These are phyloP conservation scores for Eucalyptus regnans DNA, from an alignment of 345 rosid genomes.

Conservation along the genomic window DNA sequence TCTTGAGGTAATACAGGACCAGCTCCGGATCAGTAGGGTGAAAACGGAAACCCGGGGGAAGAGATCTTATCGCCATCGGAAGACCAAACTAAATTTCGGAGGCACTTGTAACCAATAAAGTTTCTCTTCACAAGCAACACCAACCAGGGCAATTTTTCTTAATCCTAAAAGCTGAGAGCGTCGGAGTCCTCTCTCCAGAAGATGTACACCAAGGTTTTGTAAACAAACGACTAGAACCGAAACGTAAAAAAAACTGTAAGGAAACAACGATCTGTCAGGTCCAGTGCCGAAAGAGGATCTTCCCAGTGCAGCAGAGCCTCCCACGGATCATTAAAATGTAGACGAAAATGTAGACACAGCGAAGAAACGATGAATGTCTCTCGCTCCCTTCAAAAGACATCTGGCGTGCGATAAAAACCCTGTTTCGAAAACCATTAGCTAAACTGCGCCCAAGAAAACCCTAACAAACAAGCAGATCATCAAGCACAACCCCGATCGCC, in stretches of 20 bases:
- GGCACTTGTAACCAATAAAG: not conserved
- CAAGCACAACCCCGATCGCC: not conserved
- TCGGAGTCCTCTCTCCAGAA: not conserved
- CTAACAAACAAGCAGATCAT: not conserved
- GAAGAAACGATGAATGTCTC: slow-evolving; percentile 18
- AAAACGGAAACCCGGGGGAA: slow-evolving; percentile 71
- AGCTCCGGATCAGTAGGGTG: slow-evolving; percentile 79
- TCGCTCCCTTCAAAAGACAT: slow-evolving; percentile 31
- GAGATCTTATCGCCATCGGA: slow-evolving; percentile 21
- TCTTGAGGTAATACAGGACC: slow-evolving; percentile 51
- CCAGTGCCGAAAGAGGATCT: slow-evolving; percentile 51
- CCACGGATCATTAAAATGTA: slow-evolving; percentile 68
- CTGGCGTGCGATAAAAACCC: slow-evolving; percentile 16
- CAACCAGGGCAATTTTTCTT: not conserved
- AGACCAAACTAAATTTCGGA: not conserved
- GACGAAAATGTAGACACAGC: slow-evolving; percentile 43
- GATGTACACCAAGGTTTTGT: not conserved
- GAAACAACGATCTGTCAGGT: slow-evolving; percentile 25
- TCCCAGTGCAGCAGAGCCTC: slow-evolving; percentile 55
- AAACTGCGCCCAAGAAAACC: not conserved
- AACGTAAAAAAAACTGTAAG: not conserved
- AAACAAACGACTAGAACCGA: not conserved
- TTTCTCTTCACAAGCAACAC: not conserved
- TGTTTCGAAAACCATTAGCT: slow-evolving; percentile 13
- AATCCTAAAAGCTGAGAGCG: not conserved